Conservation (phyloP, 2,329 filamentous ascomycete species). For the Calycina herbarum region DNA sequence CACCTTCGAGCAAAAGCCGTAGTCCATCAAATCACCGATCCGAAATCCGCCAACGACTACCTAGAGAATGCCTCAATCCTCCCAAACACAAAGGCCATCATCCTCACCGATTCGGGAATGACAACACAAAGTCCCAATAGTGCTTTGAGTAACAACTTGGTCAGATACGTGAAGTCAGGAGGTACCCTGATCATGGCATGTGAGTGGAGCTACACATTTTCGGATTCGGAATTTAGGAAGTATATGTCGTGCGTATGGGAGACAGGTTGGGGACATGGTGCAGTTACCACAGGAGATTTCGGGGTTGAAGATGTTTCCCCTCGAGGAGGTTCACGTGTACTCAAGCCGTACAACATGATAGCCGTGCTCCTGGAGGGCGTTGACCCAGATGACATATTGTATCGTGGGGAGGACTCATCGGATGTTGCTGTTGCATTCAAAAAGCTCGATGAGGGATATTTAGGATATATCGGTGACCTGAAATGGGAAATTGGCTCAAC, state of each 20-base stretch:
- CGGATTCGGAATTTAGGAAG: background rate
- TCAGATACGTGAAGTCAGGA: background rate
- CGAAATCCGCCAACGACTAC: too few species aligned
- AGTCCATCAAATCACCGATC: too few species aligned
- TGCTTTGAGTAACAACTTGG: background rate
- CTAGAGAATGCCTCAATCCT: too few species aligned
- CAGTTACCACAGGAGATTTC: background rate
- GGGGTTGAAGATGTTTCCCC: background rate
- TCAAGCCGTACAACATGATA: too few species aligned
- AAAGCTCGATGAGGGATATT: background rate
- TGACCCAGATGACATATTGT: too few species aligned
- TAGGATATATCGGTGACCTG: conserved; percentile 13
- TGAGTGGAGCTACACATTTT: background rate
- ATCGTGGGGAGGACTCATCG: too few species aligned
- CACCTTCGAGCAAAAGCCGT: too few species aligned
- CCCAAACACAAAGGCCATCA: background rate
- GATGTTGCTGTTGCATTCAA: background rate
- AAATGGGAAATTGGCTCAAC: background rate
- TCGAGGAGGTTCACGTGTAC: background rate
- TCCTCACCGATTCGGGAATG: background rate
- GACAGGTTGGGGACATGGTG: background rate
- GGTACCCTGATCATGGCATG: background rate
- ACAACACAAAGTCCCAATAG: background rate
- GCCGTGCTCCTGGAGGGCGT: too few species aligned
- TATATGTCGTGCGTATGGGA: background rate